These are phyloP conservation scores for Phaeolepiota aurea DNA, from an alignment of 768 basidiomycete genomes.

Conservation along the genomic window DNA sequence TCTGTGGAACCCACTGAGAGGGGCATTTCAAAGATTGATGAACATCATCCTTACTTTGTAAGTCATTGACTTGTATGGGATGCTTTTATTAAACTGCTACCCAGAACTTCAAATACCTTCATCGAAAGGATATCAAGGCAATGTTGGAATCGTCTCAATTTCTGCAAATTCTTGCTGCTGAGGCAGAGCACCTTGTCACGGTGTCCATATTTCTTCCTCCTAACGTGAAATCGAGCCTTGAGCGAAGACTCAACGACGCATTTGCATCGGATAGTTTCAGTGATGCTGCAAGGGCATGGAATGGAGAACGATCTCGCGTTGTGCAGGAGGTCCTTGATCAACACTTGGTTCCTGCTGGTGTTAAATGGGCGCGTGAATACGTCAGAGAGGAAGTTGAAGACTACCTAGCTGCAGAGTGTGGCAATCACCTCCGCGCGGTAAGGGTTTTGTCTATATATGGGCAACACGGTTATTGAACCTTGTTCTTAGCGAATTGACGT, in stretches of 20 bases:
- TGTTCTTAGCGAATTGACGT: constrained; percentile 67
- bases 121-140: constrained; percentile 62
- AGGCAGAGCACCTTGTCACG: constrained; percentile 80
- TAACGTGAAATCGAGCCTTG: constrained; percentile 56
- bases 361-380: constrained; percentile 87
- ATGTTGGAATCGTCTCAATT: constrained; percentile 76
- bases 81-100: constrained; percentile 3
- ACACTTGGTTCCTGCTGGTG: constrained; percentile 74
- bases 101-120: constrained; percentile 93
- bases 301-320: constrained; percentile 71
- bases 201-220: constrained; percentile 62
- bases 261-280: constrained; percentile 81
- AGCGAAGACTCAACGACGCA: constrained; percentile 69
- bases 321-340: constrained; percentile 74
- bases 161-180: constrained; percentile 84
- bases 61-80: constrained; percentile 13
- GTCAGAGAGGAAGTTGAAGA: constrained; percentile 89
- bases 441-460: constrained; percentile 13
- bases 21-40: constrained; percentile 70
- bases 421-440: constrained; percentile 63
- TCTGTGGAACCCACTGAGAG: constrained; percentile 83
- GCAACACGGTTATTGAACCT: constrained; percentile 3
- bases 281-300: constrained; percentile 86
- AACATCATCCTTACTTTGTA: constrained; percentile 66
- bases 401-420: constrained; percentile 59